Base-by-base conservation (phyloP, 1,284 basidiomycete species). In the Pholiota adiposa region DNA sequence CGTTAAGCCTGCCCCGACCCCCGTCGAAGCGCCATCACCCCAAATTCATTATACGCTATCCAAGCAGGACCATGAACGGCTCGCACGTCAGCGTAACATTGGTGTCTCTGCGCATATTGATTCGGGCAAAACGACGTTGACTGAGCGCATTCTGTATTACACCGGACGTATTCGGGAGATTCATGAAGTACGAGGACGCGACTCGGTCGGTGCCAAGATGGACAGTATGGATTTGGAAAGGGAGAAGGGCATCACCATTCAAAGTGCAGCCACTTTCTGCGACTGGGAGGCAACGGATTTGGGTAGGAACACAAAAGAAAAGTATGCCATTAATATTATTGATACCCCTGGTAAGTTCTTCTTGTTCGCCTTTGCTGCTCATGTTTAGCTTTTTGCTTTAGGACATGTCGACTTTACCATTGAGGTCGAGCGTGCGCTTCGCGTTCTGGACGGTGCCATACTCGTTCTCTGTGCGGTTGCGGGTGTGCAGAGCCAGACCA, bases 361-460 rank as follows among this genome's bases (percentile, higher is more conserved):
- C 2, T 7, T 29, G 18, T 56, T n/a, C 7, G 25, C 34, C 7
- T n/a, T 19, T 43, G 18, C 31, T 49, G 11, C 5, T 25, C 38
- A 29, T 29, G 25, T 14, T 25, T 12, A 23, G 23, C 19, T n/a
- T 11, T 31, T 5, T 40, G 19, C 33, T 27, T 2, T 60, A 93
- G 93, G 95, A 68, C 97, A 99, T 83, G 97, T 99, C 67, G 97
- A 99, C 75, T 99, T 99, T 72, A 99, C 97, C 2, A 99, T 99
- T 70, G 97, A 99, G 77, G 97, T 99, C 6, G 97, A 99, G 76
- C 88, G 97, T 29, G 97, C 97, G 33, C 80, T 99, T 53, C 89
- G 97, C 65, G 97, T 99, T 8, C 79, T 99, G 59, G 97, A 99
- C 74, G 97, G 97, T 65, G 97, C 97, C 49, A 93, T 98, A 52